A percentile compares a stretch with the other conserved stretches of the same genome.
phyloP scores from a whole-genome alignment of 257 asterid genomes.

The Ehretia macrophylla region DNA sequence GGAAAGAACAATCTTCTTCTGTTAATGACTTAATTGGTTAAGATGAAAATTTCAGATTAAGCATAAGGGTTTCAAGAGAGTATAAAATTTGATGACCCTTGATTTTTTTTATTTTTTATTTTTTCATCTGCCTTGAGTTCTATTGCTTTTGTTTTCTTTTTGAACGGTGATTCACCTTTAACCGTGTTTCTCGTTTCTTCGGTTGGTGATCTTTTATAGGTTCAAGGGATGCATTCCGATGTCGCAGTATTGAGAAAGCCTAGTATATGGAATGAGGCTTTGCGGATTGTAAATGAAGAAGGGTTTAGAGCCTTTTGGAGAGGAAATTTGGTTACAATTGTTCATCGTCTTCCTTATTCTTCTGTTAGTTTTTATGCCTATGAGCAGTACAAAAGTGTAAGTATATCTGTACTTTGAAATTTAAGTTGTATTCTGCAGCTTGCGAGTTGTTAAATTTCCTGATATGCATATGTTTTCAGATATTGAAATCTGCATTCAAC shows the following conservation, averaged over 20 bases:
- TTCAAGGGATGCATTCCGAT: constrained; percentile 96
- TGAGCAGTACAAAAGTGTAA: constrained; percentile 72
- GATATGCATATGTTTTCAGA: constrained; percentile 32
- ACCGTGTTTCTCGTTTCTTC: background rate
- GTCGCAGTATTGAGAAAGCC: constrained; percentile 72
- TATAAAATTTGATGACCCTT: background rate
- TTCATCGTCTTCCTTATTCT: constrained; percentile 86
- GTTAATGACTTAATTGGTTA: background rate
- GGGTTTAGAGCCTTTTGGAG: constrained; percentile 95
- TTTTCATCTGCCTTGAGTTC: too few relatives aligned
- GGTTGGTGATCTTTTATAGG: constrained; percentile 29
- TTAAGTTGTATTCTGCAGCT: background rate
- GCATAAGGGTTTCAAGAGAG: background rate
- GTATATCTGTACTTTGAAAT: constrained; percentile 18
- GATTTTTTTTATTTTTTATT: too few relatives aligned
- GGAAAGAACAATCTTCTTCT: too few relatives aligned
- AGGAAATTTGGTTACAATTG: constrained; percentile 93
- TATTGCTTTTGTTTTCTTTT: too few relatives aligned
- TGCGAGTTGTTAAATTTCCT: background rate
- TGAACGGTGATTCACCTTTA: too few relatives aligned
- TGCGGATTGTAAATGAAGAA: constrained; percentile 71
- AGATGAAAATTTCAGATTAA: background rate
- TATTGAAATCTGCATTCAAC: constrained; percentile 61
- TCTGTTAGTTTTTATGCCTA: constrained; percentile 77
- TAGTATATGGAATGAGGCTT: constrained; percentile 67